Conservation (phyloP, 163 green algal genomes). For the Picocystis sp. region DNA sequence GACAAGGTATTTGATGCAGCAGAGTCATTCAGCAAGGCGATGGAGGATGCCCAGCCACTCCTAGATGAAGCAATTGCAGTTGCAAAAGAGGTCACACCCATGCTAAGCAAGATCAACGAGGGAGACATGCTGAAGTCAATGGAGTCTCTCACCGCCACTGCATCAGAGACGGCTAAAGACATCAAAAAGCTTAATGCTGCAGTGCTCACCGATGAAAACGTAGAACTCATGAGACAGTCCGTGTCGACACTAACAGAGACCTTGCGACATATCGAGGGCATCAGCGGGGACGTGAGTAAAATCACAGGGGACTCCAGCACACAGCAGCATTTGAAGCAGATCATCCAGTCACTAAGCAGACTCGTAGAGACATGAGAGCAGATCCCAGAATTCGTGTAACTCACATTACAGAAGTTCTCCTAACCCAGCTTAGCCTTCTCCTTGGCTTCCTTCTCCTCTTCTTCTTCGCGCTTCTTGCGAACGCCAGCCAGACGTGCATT, state of each 20-base stretch:
- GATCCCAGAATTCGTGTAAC: background rate
- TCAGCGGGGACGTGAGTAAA: slow-evolving; percentile 57
- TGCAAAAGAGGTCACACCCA: slow-evolving; percentile 36
- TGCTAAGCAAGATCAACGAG: slow-evolving; percentile 54
- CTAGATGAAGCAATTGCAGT: slow-evolving; percentile 35
- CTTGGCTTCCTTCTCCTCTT: slow-evolving; percentile 45
- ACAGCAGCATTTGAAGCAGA: slow-evolving; percentile 68
- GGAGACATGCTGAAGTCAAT: slow-evolving; percentile 23
- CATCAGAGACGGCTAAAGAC: slow-evolving; percentile 55
- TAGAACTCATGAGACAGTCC: slow-evolving; percentile 50
- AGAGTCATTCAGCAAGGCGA: slow-evolving; percentile 38
- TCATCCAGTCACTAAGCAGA: slow-evolving; percentile 72
- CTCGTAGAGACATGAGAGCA: slow-evolving; percentile 57
- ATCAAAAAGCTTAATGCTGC: slow-evolving; percentile 59
- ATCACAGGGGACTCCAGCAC: slow-evolving; percentile 66
- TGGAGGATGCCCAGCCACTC: slow-evolving; percentile 42
- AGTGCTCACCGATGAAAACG: slow-evolving; percentile 76
- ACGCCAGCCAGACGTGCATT: slow-evolving; percentile 61
- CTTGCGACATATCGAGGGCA: slow-evolving; percentile 76
- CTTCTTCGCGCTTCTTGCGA: slow-evolving; percentile 62
- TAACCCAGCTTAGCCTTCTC: slow-evolving; percentile 24
- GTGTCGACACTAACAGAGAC: slow-evolving; percentile 76
- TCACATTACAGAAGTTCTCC: too few relatives aligned
- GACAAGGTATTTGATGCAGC: slow-evolving; percentile 74
- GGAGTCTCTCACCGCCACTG: slow-evolving; percentile 56